Percentiles rank a stretch among this genome's conserved stretches.
Evolutionary conservation across 176 grass and related monocot genomes (phyloP).

Genomic region (Aegilops speltoides): DNA sequence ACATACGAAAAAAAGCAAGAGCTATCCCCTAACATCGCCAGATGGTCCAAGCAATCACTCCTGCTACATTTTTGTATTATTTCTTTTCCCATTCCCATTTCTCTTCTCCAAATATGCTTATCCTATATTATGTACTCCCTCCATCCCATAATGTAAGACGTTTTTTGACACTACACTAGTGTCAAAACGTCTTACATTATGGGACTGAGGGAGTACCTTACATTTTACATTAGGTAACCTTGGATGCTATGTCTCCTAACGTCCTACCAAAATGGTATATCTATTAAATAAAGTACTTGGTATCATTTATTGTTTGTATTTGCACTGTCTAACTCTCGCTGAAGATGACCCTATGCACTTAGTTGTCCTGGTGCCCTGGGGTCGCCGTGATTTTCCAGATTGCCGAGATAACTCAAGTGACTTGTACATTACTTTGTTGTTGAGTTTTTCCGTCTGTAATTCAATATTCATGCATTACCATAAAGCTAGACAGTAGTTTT

Average conservation of each 20-base stretch:
- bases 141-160: too few species aligned
- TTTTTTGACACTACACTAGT: too few species aligned
- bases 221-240: neutral
- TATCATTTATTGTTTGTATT: neutral
- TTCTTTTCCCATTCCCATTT: neutral
- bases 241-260: neutral
- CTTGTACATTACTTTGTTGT: neutral
- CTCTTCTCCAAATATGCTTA: neutral
- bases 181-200: too few species aligned
- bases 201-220: neutral
- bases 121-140: neutral
- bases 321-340: neutral
- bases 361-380: too few species aligned
- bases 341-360: neutral
- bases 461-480: neutral
- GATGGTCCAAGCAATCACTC: neutral
- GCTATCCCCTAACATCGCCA: neutral
- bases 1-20: neutral
- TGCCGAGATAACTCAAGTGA: neutral
- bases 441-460: constrained; percentile 9
- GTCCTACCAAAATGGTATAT: neutral
- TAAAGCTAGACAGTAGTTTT: constrained; percentile 22
- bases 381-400: neutral
- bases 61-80: neutral
- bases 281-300: neutral